Percentiles rank a stretch among this genome's conserved stretches.
These are phyloP conservation scores for Penicillium sp. DNA, from an alignment of 2,329 filamentous ascomycete genomes.

Conservation along the genomic window DNA sequence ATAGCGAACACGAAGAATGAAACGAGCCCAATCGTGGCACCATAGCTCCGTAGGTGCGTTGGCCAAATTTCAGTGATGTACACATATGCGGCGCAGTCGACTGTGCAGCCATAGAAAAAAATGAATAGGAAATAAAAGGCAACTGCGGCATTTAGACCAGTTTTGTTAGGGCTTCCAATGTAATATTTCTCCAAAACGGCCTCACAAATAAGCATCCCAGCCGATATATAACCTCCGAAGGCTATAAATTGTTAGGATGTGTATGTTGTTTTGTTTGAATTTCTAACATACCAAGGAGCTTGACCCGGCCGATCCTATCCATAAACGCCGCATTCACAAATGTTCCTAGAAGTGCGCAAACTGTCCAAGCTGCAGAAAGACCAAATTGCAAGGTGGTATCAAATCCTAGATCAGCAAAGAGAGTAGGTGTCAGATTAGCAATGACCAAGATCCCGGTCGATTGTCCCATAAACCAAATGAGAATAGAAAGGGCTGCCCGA, in stretches of 20 bases:
- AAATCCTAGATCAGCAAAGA: background rate
- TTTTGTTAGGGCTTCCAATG: background rate
- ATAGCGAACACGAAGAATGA: background rate
- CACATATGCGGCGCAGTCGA: slow-evolving; percentile 8
- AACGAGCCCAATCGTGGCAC: background rate
- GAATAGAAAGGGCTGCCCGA: background rate
- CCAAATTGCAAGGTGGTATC: background rate
- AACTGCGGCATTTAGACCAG: background rate
- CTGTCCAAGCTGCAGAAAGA: background rate
- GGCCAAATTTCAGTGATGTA: slow-evolving; percentile 17
- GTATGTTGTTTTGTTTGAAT: background rate
- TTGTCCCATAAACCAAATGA: background rate
- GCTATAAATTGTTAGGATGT: background rate
- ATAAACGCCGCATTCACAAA: background rate
- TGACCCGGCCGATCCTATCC: background rate
- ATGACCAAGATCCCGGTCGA: background rate
- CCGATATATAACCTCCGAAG: background rate
- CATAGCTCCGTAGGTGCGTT: slow-evolving; percentile 8
- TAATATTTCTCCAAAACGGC: background rate
- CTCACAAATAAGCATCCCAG: background rate
- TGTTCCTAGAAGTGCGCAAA: background rate
- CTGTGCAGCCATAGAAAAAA: background rate
- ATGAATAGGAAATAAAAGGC: background rate
- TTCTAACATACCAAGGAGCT: background rate
- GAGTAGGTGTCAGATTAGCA: background rate